phyloP scores from a whole-genome alignment of 2,329 filamentous ascomycete genomes.

The Thelonectria olida region DNA sequence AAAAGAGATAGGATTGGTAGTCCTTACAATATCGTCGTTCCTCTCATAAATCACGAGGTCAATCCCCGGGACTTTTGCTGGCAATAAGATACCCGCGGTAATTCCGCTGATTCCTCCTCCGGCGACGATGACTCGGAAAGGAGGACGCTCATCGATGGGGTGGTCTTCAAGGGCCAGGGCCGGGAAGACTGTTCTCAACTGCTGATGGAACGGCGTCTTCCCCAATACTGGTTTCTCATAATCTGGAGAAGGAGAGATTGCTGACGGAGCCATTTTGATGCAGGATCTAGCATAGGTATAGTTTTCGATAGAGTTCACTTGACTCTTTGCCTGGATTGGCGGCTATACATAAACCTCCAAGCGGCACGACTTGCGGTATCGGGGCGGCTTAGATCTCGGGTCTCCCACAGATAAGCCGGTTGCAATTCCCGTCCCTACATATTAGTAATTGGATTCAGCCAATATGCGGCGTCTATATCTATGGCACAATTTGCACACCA shows the following conservation, averaged over 20 bases:
- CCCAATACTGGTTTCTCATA: neutral
- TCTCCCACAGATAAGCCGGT: neutral
- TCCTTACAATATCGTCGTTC: slow-evolving; percentile 7
- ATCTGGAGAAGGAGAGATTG: neutral
- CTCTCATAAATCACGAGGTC: slow-evolving; percentile 5
- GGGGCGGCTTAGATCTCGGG: neutral
- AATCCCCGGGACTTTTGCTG: slow-evolving; percentile 1
- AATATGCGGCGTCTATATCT: neutral
- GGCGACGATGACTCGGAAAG: slow-evolving; percentile 1
- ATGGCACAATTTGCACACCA: slow-evolving; percentile 8
- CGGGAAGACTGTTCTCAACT: slow-evolving; percentile 4
- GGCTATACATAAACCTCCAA: neutral
- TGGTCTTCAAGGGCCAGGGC: neutral
- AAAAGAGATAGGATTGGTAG: rapidly evolving
- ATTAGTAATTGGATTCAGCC: slow-evolving; percentile 3
- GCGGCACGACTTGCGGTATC: neutral
- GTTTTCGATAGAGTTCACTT: neutral
- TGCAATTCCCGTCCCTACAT: no score
- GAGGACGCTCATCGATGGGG: neutral
- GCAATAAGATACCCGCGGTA: slow-evolving; percentile 1
- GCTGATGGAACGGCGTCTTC: neutral
- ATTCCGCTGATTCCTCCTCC: slow-evolving; percentile 2
- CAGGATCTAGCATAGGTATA: neutral
- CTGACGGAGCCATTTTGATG: neutral
- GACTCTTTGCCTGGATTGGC: neutral